phyloP scores from a whole-genome alignment of 306 rosid species.

The Albizia julibrissin region DNA sequence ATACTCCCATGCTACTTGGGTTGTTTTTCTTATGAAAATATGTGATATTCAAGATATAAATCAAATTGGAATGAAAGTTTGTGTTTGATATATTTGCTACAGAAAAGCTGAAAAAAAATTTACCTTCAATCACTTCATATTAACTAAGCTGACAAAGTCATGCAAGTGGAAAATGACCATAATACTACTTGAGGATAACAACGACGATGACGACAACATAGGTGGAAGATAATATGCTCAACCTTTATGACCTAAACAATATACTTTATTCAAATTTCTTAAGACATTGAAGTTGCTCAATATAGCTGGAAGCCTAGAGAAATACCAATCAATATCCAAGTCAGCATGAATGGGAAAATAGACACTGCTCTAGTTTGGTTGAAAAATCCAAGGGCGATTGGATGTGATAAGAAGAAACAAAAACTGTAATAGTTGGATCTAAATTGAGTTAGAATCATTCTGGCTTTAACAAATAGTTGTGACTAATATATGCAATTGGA shows the following conservation, averaged over 20 bases:
- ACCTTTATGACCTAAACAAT: not conserved
- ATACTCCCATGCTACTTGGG: not conserved
- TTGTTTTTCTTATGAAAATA: not conserved
- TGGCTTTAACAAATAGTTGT: not conserved
- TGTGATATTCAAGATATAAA: not conserved
- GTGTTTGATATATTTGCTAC: not conserved
- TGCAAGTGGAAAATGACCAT: not conserved
- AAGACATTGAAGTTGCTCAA: not conserved
- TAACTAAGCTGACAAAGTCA: not conserved
- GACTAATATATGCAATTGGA: not conserved
- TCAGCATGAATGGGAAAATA: not conserved
- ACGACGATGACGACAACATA: not conserved
- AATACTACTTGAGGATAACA: not conserved
- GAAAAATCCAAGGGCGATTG: not conserved
- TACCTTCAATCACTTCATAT: not conserved
- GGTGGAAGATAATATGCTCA: not conserved
- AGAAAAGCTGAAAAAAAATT: not conserved
- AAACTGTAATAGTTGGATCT: not conserved
- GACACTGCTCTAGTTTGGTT: not conserved
- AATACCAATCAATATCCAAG: not conserved
- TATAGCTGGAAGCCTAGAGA: not conserved
- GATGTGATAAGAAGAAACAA: not conserved
- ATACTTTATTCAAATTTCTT: not conserved
- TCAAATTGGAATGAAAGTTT: not conserved
- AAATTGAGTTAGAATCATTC: not conserved